These are phyloP conservation scores for Nephelium lappaceum DNA, from an alignment of 345 rosid species.

Conservation along the genomic window DNA sequence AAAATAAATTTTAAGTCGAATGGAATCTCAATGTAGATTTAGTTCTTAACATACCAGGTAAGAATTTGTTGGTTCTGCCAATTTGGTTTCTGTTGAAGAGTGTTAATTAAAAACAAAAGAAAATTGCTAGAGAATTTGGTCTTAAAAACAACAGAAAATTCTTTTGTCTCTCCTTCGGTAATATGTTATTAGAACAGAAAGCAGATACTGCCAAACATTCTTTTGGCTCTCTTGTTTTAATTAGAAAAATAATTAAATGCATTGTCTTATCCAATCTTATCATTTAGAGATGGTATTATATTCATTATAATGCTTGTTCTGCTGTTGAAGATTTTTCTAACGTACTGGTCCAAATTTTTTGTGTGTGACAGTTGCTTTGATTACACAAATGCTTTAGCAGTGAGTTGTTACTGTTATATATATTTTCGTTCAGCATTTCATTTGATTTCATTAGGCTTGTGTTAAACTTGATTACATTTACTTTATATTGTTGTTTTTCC, in stretches of 20 bases:
- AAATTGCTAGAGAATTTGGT: too few species aligned
- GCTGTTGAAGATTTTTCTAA: conserved; percentile 12
- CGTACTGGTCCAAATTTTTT: conserved; percentile 20
- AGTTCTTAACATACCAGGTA: too few species aligned
- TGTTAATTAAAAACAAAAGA: too few species aligned
- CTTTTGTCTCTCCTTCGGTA: too few species aligned
- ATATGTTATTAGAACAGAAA: too few species aligned
- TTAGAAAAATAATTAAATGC: background rate
- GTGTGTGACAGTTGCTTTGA: conserved; percentile 80
- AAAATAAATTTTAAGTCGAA: too few species aligned
- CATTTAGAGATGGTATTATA: background rate
- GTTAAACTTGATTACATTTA: background rate
- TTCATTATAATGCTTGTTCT: background rate
- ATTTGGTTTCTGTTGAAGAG: too few species aligned
- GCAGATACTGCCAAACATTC: too few species aligned
- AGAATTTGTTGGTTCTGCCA: too few species aligned
- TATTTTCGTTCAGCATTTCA: background rate
- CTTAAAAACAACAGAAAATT: too few species aligned
- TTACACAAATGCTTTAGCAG: conserved; percentile 96
- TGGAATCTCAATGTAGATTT: too few species aligned
- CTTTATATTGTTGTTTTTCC: conserved; percentile 8
- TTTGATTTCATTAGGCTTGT: background rate
- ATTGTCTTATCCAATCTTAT: background rate
- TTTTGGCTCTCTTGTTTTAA: background rate
- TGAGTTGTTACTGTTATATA: conserved; percentile 43